Base-by-base conservation (phyloP, 1,139 yeast genomes). In the Saccharomycopsis phalli region DNA sequence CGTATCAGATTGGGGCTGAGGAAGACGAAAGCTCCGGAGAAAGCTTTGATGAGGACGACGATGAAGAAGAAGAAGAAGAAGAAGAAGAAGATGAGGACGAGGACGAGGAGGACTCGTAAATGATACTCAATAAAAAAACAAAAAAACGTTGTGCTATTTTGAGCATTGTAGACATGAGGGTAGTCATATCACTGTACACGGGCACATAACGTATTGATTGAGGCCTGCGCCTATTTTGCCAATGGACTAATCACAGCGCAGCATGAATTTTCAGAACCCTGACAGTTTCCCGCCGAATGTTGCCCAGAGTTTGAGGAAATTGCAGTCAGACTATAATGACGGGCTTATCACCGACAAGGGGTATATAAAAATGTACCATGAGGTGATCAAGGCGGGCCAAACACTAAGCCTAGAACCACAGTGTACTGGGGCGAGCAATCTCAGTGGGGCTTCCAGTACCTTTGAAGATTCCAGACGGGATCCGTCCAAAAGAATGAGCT, bases 291-390 rank as follows among this genome's bases (percentile, higher is more conserved):
- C 67, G 1, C 61, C 59, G 2, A 55, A 53, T 13, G 47, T 59
- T 1, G 62, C 56, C 31, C 57, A 56, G 34, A 55, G 20, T 16
- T 16, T 30, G 5, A 52, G 58, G 17, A 68, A 64, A 40, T 61
- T 76, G 20, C 65, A 63, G 21, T 55, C 59, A 17, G 84, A 77
- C 49, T 71, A 62, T 49, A 59, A 70, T 49, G 83, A 79, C 34
- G 87, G 83, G 1, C 77, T 76, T 45, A 61, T 80, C 44, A 79
- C 87, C 0, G 75, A 69, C 39, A 80, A 78, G 54, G 87, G 88
- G 1, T 79, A 76, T 52, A 61, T 65, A 33, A 76, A 72, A 50
- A 76, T 74, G 46, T 45, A 43, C 22, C 22, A 31, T 22, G 45
- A 40, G 19, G 21, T 40, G 4, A 22, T 22, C 13, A 17, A 14